phyloP scores from a whole-genome alignment of 768 basidiomycete genomes.

The Tricholomella constricta region DNA sequence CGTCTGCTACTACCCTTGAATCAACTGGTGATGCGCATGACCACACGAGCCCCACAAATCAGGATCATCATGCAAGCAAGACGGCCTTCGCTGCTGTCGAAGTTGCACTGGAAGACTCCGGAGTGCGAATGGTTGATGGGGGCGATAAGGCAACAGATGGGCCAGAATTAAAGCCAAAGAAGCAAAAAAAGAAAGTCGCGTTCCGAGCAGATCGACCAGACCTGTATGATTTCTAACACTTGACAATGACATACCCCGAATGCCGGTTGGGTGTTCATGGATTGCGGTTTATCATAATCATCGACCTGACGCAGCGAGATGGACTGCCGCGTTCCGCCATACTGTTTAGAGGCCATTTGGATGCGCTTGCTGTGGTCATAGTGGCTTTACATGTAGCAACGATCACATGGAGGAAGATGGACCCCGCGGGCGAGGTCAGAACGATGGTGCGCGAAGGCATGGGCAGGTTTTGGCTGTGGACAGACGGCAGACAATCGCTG shows the following conservation, averaged over 20 bases:
- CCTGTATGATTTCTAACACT: conserved; percentile 68
- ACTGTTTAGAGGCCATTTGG: too few relatives aligned
- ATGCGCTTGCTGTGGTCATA: background rate
- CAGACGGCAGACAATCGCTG: background rate
- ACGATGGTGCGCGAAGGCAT: background rate
- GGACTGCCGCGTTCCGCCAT: too few relatives aligned
- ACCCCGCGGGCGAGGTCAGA: background rate
- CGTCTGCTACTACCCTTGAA: conserved; percentile 29
- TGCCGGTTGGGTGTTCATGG: conserved; percentile 2
- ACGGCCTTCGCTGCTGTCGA: conserved; percentile 39
- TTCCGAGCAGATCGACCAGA: conserved; percentile 70
- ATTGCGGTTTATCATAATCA: too few relatives aligned
- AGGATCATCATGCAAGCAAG: conserved; percentile 5
- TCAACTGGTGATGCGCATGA: conserved; percentile 15
- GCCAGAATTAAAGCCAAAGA: conserved; percentile 38
- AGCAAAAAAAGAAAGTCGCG: conserved; percentile 65
- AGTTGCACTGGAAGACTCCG: conserved; percentile 44
- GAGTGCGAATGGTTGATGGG: conserved; percentile 8
- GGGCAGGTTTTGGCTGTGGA: background rate
- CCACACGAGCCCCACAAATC: conserved; percentile 8
- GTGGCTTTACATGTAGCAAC: background rate
- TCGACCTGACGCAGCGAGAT: too few relatives aligned
- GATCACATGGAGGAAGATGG: background rate
- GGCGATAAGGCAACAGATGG: conserved; percentile 14
- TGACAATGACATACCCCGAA: background rate